Percentiles rank a stretch among this genome's conserved stretches.
phyloP scores from a whole-genome alignment of 805 yeast species.

The Starmerella bombicola region DNA sequence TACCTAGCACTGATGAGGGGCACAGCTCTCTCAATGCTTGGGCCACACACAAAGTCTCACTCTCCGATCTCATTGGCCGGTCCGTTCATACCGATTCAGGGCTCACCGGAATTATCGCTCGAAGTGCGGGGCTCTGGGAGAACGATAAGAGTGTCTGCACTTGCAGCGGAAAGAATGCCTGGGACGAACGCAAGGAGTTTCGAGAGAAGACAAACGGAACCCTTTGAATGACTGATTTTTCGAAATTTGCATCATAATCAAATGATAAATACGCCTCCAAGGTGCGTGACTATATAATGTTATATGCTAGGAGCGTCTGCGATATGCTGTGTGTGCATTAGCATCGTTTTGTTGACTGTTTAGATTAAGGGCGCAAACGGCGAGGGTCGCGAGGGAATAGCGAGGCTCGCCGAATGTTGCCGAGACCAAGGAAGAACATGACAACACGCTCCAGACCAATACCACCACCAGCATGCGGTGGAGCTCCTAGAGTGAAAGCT shows the following conservation, averaged over 20 bases:
- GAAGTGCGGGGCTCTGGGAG: slow-evolving; percentile 97
- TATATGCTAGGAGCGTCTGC: too few relatives aligned
- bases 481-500: slow-evolving; percentile 87
- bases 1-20: background rate
- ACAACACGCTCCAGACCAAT: slow-evolving; percentile 97
- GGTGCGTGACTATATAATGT: too few relatives aligned
- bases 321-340: too few relatives aligned
- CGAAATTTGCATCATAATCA: background rate
- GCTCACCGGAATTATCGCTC: slow-evolving; percentile 78
- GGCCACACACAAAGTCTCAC: slow-evolving; percentile 9
- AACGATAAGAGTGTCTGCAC: slow-evolving; percentile 86
- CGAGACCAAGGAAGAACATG: slow-evolving; percentile 93
- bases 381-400: slow-evolving; percentile 98
- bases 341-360: background rate
- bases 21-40: slow-evolving; percentile 3
- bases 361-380: slow-evolving; percentile 66
- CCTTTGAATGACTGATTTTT: slow-evolving; percentile 1
- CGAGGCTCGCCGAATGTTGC: slow-evolving; percentile 96
- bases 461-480: slow-evolving; percentile 99
- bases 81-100: slow-evolving; percentile 15
- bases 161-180: slow-evolving; percentile 87
- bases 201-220: slow-evolving; percentile 16
- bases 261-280: too few relatives aligned
- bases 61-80: slow-evolving; percentile 21
- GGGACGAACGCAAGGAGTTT: slow-evolving; percentile 78